Percentiles rank a stretch among this genome's conserved stretches.
These are phyloP conservation scores for Arthrobotrys sphaeroides DNA, from an alignment of 2,329 filamentous ascomycete species.

Conservation along the genomic window DNA sequence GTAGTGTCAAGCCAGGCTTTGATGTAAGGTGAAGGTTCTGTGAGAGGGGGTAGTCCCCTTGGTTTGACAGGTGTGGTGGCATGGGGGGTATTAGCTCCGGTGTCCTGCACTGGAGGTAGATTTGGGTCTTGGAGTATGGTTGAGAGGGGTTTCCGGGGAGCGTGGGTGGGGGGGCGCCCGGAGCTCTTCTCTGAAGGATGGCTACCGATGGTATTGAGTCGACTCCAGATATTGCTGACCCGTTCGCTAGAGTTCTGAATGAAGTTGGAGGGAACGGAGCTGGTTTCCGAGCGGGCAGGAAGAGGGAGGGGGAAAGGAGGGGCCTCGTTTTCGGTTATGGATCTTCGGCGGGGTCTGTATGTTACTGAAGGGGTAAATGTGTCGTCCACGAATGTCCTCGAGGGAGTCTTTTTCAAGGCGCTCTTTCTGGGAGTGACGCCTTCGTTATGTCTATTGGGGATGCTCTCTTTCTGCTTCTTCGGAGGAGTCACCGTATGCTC, in stretches of 20 bases:
- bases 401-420: constrained; percentile 24
- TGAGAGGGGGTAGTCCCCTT: background rate
- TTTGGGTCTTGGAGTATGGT: constrained; percentile 20
- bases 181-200: constrained; percentile 19
- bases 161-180: constrained; percentile 19
- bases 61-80: background rate
- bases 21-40: constrained; percentile 40
- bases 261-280: constrained; percentile 39
- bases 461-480: background rate
- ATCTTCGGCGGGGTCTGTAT: constrained; percentile 15
- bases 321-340: constrained; percentile 13
- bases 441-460: background rate
- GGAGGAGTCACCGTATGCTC: constrained; percentile 40
- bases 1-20: constrained; percentile 46
- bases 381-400: constrained; percentile 15
- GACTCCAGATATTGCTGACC: constrained; percentile 50
- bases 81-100: background rate
- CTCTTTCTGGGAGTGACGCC: constrained; percentile 23
- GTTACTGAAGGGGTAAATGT: constrained; percentile 22
- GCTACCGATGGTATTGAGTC: constrained; percentile 22
- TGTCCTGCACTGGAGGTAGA: constrained; percentile 1
- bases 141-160: constrained; percentile 26
- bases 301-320: background rate
- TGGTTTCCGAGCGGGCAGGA: constrained; percentile 37
- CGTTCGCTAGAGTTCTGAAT: constrained; percentile 42